A percentile compares a stretch with the other conserved stretches of the same genome.
These are phyloP conservation scores for Pezicula rhizophila DNA, from an alignment of 2,329 filamentous ascomycete species.

Conservation along the genomic window DNA sequence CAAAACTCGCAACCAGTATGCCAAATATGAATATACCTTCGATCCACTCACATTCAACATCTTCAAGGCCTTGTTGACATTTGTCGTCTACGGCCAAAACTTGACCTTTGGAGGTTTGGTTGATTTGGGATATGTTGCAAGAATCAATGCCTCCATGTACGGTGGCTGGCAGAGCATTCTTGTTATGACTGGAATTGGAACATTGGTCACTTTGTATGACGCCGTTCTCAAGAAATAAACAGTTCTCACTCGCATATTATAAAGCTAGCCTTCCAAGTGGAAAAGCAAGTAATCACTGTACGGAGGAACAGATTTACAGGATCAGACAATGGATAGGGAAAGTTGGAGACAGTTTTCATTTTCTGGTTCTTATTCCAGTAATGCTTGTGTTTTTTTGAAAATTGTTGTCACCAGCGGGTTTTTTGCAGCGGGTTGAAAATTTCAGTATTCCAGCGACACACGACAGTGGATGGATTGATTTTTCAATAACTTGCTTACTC, in stretches of 20 bases:
- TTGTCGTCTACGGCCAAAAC: slow-evolving; percentile 69
- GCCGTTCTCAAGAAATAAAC: slow-evolving; percentile 64
- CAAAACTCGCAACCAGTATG: slow-evolving; percentile 25
- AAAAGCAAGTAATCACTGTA: background rate
- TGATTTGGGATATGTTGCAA: slow-evolving; percentile 50
- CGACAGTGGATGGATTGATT: too few species aligned
- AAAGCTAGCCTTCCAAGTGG: slow-evolving; percentile 4
- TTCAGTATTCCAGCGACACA: too few species aligned
- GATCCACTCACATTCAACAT: slow-evolving; percentile 91
- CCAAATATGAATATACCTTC: slow-evolving; percentile 52
- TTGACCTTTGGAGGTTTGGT: slow-evolving; percentile 58
- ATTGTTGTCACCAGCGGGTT: too few species aligned
- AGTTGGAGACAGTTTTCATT: too few species aligned
- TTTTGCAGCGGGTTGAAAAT: too few species aligned
- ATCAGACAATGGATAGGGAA: too few species aligned
- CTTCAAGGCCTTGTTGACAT: slow-evolving; percentile 75
- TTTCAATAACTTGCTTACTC: too few species aligned
- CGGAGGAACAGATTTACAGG: too few species aligned
- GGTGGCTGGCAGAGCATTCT: slow-evolving; percentile 67
- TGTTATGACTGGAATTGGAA: slow-evolving; percentile 62
- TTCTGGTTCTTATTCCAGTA: too few species aligned
- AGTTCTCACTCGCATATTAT: background rate
- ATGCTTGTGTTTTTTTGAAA: too few species aligned
- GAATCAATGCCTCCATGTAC: slow-evolving; percentile 61
- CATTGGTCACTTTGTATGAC: slow-evolving; percentile 68